phyloP scores from a whole-genome alignment of 2,329 filamentous ascomycete species.

The Septoria linicola region DNA sequence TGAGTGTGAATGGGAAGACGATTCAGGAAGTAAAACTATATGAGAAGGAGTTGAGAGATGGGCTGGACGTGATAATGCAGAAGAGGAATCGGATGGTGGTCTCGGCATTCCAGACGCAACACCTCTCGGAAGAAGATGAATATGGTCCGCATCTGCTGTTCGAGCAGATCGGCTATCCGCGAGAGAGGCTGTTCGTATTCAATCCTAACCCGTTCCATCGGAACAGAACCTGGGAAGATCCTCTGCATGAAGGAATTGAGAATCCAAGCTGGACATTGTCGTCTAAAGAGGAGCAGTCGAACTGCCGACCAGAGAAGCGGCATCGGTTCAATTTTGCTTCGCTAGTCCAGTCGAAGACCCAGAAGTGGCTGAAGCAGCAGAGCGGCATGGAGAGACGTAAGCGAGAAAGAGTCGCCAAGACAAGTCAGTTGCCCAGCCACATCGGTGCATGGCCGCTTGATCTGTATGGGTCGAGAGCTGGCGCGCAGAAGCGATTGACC shows the following conservation, averaged over 20 bases:
- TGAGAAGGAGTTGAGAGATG: neutral
- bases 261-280: neutral
- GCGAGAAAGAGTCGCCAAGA: neutral
- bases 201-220: constrained; percentile 14
- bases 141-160: constrained; percentile 8
- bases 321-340: constrained; percentile 6
- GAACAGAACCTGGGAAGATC: constrained; percentile 12
- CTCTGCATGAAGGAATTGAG: neutral
- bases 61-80: neutral
- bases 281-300: neutral
- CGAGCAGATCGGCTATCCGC: constrained; percentile 4
- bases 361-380: constrained; percentile 8
- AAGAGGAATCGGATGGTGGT: constrained; percentile 7
- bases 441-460: constrained; percentile 1
- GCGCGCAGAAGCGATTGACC: neutral
- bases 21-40: constrained; percentile 4
- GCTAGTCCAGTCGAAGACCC: constrained; percentile 4
- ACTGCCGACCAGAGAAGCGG: neutral
- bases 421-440: neutral
- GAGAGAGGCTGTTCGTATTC: neutral
- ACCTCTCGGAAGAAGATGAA: neutral
- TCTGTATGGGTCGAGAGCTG: constrained; percentile 3
- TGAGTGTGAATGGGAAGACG: neutral
- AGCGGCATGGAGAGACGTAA: neutral
- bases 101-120: neutral